phyloP scores from a whole-genome alignment of 805 yeast genomes.

The Maudiozyma saulgeensis region DNA sequence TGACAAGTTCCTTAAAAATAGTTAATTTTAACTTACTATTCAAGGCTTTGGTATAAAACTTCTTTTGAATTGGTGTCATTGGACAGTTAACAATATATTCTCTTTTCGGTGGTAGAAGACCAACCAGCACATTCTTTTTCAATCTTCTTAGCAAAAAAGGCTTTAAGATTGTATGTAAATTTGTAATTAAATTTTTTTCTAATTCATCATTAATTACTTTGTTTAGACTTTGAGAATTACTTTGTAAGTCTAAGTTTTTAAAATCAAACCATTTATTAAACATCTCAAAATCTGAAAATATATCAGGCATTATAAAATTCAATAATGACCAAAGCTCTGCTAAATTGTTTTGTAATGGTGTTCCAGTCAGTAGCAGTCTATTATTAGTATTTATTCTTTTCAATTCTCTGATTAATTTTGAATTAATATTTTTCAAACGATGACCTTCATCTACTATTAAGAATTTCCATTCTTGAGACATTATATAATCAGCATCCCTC shows the following conservation, averaged over 20 bases:
- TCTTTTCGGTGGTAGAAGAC: slow-evolving; percentile 73
- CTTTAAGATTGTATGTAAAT: slow-evolving; percentile 76
- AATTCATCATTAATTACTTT: slow-evolving; percentile 47
- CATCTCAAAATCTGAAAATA: slow-evolving; percentile 79
- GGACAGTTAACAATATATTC: slow-evolving; percentile 77
- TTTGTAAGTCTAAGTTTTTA: slow-evolving; percentile 39
- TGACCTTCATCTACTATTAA: slow-evolving; percentile 95
- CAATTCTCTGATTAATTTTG: slow-evolving; percentile 61
- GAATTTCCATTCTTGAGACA: slow-evolving; percentile 60
- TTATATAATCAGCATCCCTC: slow-evolving; percentile 51
- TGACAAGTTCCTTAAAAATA: slow-evolving; percentile 38
- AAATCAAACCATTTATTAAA: slow-evolving; percentile 95
- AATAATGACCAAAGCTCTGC: slow-evolving; percentile 86
- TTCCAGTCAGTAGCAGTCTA: slow-evolving; percentile 81
- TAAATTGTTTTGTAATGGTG: slow-evolving; percentile 87
- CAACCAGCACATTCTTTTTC: slow-evolving; percentile 59
- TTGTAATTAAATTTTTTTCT: slow-evolving; percentile 55
- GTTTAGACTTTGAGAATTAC: slow-evolving; percentile 22
- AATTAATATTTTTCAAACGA: slow-evolving; percentile 75
- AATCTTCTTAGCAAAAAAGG: slow-evolving; percentile 81
- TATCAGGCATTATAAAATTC: slow-evolving; percentile 86
- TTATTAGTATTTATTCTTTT: slow-evolving; percentile 60
- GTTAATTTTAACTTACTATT: slow-evolving; percentile 35
- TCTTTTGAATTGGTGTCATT: slow-evolving; percentile 51
- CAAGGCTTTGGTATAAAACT: slow-evolving; percentile 48